Base-by-base conservation (phyloP, 257 asterid species). In the Mitragyna speciosa region DNA sequence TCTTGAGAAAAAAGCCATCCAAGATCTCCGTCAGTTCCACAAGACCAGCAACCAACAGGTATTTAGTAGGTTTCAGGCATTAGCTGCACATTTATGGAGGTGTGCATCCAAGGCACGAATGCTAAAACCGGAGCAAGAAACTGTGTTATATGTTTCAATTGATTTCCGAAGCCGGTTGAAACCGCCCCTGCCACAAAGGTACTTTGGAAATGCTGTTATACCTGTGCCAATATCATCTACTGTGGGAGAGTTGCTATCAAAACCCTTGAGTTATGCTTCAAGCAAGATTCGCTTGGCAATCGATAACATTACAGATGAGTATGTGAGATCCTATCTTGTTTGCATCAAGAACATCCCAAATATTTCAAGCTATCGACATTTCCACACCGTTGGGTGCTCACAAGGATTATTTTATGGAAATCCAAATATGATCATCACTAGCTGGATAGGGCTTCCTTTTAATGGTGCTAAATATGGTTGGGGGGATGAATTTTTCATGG, bases 31-130 rank as follows among this genome's bases (percentile, higher is more conserved):
- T 58, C n/a, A 19, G 26, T 2, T 54, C 6, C n/a, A 19, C 9
- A 19, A 20, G 9, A 19, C 63, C n/a, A 54, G 26, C 63, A 63
- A 63, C 7, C 70, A 64, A 14, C 41, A 0, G 0, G 7, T 1
- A 12, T 81, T 67, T 26, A 81, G 78, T 75, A 47, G 85, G 6
- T 83, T 80, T 30, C 84, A 81, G 54, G 78, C 78, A 2, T 22
- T 86, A 33, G 51, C 78, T 6, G 87, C 83, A 2, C 84, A 86
- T 58, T 15, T 83, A 28, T 86, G 87, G 89, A 66, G 81, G 76
- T 78, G 82, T 9, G 67, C 70, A 47, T 78, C 80, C 51, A 78
- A 56, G 77, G 87, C 84, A 0, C n/a, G 87, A 6, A 47, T 33
- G 36, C 83, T 61, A 16, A 36, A 12, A 2, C 49, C 26, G 1